Base-by-base conservation (phyloP, 306 rosid species). In the Corylus heterophylla region DNA sequence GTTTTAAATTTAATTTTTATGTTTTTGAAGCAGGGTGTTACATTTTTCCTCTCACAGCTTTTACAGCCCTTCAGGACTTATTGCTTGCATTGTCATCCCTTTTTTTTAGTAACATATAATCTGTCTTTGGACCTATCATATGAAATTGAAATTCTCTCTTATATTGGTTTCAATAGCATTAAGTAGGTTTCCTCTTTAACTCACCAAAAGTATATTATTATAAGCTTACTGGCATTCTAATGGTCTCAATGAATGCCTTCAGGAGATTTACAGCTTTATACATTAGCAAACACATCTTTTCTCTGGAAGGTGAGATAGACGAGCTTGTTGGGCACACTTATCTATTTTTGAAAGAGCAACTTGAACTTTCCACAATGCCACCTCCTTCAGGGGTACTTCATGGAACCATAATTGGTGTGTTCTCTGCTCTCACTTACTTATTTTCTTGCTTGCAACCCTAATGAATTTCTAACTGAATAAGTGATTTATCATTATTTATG, bases 191-290 rank as follows among this genome's bases (percentile, higher is more conserved):
- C 18, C 7, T 47, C 10, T 18, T 68, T 44, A 16, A 44, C 51
- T 25, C 14, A 9, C 5, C 29, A 42, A n/a, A 68, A 68, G 48
- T 68, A 16, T 42, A 68, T 68, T 67, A 18, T 37, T n/a, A 8
- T 9, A 37, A 39, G 51, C 14, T n/a, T 42, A 31, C 16, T 69
- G 51, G 27, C 51, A 12, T 31, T 71, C 75, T 82, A 25, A 79
- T 76, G 39, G 52, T 54, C 69, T 72, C 77, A 20, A 51, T 51
- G 45, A 48, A 63, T 74, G 68, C 73, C 71, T 67, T 47, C 81
- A 85, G 94, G 90, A 93, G 97, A 87, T 93, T 88, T 83, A 86
- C 80, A 42, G 95, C 98, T 73, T 82, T 89, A 16, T 86, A 90
- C 74, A 76, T 89, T 22, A 69, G 88, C 74, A 77, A 87, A 74